Evolutionary conservation across 805 yeast genomes (phyloP).

Genomic region (Sugiyamaella mastotermitis): DNA sequence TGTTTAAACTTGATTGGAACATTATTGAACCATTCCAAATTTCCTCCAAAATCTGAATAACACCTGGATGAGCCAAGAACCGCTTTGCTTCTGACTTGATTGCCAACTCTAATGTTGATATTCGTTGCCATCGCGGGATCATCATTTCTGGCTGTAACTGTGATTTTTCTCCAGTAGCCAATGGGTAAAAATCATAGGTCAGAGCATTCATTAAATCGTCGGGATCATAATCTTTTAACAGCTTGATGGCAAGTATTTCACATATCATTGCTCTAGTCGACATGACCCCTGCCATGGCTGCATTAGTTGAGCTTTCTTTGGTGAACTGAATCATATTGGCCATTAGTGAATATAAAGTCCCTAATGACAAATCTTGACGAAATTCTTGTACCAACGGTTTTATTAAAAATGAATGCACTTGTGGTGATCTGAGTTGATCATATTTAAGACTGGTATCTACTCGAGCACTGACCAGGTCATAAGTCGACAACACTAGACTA

Average conservation of each 20-base stretch:
- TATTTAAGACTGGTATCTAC: constrained; percentile 43
- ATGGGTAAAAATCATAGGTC: constrained; percentile 41
- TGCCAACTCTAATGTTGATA: constrained; percentile 44
- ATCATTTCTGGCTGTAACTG: constrained; percentile 16
- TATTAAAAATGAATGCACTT: constrained; percentile 40
- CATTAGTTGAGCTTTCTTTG: constrained; percentile 28
- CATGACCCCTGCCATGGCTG: constrained; percentile 30
- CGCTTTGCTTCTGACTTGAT: constrained; percentile 47
- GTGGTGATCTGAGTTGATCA: constrained; percentile 48
- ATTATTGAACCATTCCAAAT: constrained; percentile 49
- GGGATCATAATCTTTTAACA: constrained; percentile 40
- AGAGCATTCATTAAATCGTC: constrained; percentile 40
- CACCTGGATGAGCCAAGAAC: constrained; percentile 47
- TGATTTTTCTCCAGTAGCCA: constrained; percentile 32
- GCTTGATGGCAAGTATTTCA: constrained; percentile 46
- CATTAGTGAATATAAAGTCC: constrained; percentile 35
- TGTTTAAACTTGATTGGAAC: constrained; percentile 33
- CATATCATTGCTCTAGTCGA: constrained; percentile 45
- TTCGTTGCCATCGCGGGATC: constrained; percentile 35
- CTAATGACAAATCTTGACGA: constrained; percentile 23
- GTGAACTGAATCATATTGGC: constrained; percentile 34
- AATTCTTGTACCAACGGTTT: constrained; percentile 41
- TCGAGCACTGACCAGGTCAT: constrained; percentile 37
- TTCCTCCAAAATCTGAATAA: constrained; percentile 40
- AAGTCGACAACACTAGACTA: constrained; percentile 31